A percentile compares a stretch with the other conserved stretches of the same genome.
These are phyloP conservation scores for Umbelopsis sp. DNA, from an alignment of 371 early-diverging fungal species.

Conservation along the genomic window DNA sequence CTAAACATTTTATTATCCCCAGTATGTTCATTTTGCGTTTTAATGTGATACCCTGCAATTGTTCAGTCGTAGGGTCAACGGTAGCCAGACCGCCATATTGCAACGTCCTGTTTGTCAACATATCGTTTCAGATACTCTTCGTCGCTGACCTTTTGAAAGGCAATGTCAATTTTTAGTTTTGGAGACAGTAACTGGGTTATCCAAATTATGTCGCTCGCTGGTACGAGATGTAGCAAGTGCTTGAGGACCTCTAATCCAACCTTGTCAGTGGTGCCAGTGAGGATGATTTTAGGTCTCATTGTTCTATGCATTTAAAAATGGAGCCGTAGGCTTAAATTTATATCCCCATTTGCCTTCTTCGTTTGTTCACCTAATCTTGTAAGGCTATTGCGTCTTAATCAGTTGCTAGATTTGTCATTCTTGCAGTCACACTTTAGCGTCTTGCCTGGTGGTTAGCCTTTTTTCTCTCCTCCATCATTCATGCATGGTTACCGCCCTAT, in stretches of 20 bases:
- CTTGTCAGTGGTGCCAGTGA: constrained; percentile 1
- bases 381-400: too few relatives aligned
- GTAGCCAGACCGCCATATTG: background rate
- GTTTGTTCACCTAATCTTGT: too few relatives aligned
- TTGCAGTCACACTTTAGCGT: too few relatives aligned
- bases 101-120: background rate
- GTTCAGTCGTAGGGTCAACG: background rate
- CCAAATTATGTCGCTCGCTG: constrained; percentile 3
- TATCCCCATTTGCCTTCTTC: too few relatives aligned
- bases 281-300: background rate
- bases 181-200: background rate
- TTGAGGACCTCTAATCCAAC: background rate
- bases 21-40: too few relatives aligned
- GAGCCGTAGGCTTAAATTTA: too few relatives aligned
- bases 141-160: background rate
- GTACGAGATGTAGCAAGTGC: background rate
- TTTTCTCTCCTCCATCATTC: too few relatives aligned
- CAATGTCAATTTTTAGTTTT: background rate
- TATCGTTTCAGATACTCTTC: background rate
- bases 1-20: background rate
- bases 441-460: too few relatives aligned
- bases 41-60: background rate
- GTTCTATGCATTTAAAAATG: background rate
- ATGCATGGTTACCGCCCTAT: too few relatives aligned
- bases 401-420: too few relatives aligned